phyloP scores from a whole-genome alignment of 2,329 filamentous ascomycete species.

The Pseudogymnoascus sp. region DNA sequence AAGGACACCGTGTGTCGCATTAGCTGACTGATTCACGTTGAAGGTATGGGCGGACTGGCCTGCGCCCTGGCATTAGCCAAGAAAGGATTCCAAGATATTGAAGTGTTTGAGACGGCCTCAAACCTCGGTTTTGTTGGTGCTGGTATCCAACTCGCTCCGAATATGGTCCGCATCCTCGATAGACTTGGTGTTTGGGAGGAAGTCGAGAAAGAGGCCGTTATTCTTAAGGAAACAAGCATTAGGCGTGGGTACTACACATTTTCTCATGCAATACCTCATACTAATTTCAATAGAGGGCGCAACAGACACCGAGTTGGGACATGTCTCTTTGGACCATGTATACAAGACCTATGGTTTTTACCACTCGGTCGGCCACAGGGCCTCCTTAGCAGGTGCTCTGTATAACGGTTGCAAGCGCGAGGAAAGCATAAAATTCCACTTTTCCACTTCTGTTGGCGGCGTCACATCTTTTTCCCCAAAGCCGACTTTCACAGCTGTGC shows the following conservation, averaged over 20 bases:
- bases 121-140: conserved; percentile 75
- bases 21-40: not conserved
- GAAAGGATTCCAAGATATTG: conserved; percentile 65
- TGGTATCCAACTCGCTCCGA: conserved; percentile 77
- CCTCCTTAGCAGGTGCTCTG: conserved; percentile 60
- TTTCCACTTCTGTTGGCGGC: conserved; percentile 48
- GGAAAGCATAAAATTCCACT: conserved; percentile 59
- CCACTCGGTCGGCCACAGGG: conserved; percentile 73
- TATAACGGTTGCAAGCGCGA: conserved; percentile 63
- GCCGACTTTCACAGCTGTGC: conserved; percentile 51
- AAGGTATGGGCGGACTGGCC: conserved; percentile 73
- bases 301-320: conserved; percentile 59
- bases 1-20: not conserved
- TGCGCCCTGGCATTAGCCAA: conserved; percentile 66
- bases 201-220: conserved; percentile 64
- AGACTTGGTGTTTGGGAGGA: conserved; percentile 63
- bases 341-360: conserved; percentile 62
- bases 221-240: conserved; percentile 65
- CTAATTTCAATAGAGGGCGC: conserved; percentile 46
- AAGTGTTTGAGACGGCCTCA: conserved; percentile 66
- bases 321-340: conserved; percentile 63
- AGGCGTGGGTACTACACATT: conserved; percentile 40
- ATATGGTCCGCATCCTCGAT: conserved; percentile 71
- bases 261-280: not conserved
- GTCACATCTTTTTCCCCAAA: conserved; percentile 53